phyloP scores from a whole-genome alignment of 495 filamentous ascomycete genomes.

The Tuber melanosporum region DNA sequence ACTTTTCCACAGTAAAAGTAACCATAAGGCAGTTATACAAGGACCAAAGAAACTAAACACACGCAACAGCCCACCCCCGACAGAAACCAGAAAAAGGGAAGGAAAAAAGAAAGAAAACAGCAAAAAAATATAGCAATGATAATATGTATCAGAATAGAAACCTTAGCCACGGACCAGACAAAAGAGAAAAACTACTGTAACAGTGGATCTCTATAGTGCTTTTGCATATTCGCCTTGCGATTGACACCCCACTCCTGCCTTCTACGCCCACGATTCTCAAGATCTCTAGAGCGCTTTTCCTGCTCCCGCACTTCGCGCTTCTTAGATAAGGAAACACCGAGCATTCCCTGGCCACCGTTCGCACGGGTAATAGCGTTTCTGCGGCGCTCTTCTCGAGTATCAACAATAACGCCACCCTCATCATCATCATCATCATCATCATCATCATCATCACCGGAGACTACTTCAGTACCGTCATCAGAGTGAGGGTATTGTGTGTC shows the following conservation, averaged over 20 bases:
- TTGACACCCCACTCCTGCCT: conserved; percentile 59
- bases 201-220: conserved; percentile 63
- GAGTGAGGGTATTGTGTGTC: conserved; percentile 39
- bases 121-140: not conserved
- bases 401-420: conserved; percentile 37
- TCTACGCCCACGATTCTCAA: conserved; percentile 54
- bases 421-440: conserved; percentile 40
- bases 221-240: conserved; percentile 61
- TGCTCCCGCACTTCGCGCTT: conserved; percentile 56
- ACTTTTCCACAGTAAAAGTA: not conserved
- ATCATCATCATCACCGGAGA: conserved; percentile 32
- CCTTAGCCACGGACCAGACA: not conserved
- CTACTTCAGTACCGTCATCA: conserved; percentile 49
- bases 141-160: conserved; percentile 6
- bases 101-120: not conserved
- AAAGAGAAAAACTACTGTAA: conserved; percentile 20
- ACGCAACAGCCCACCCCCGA: not conserved
- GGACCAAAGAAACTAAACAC: not conserved
- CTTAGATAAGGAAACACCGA: conserved; percentile 64
- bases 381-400: conserved; percentile 50
- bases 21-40: not conserved
- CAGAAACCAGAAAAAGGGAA: not conserved
- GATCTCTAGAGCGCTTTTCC: conserved; percentile 62
- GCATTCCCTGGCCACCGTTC: conserved; percentile 68
- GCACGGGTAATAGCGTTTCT: conserved; percentile 54